Evolutionary conservation across 2,329 filamentous ascomycete species (phyloP), one percentile per base, ranked within the genome.

Genomic region (Colletotrichum theobromicola): DNA sequence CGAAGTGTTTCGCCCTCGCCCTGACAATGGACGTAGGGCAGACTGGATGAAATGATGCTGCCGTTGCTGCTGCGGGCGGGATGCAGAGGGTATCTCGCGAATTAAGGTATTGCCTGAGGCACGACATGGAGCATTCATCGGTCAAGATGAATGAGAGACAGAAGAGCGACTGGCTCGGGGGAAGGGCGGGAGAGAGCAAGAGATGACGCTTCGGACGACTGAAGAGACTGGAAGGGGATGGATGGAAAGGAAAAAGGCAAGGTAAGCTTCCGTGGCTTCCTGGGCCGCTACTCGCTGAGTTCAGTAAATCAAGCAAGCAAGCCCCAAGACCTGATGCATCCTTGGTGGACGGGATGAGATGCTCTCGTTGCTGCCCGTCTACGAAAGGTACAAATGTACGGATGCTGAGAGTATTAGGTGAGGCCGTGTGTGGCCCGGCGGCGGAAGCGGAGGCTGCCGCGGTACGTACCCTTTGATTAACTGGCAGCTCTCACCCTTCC

Each of bases 1-100:
- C 30, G 26, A 68, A 67, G 62, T 73, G 69, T 75, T 75, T 75
- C 72, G 72, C 46, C 72, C 55, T 66, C 32, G 57, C 65, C 65
- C 28, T 69, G 70, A 58, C 70, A 58, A 30, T 21, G 37, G 61
- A 50, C 18, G 61, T 42, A 46, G 24, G 21, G 57, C 30, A 58
- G 57, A 57, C 57, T 18, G 32, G 70, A 55, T 21, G 58, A 58
- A 72, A 64, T 18, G 21, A 18, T 26, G 15, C 7, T 18, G 32
- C 24, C 13, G 58, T 21, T 35, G 21, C n/a, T 35, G n/a, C 30
- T n/a, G 13, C 24, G 57, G 57, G 57, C 57, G 57, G 42, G n/a
- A 61, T 24, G 57, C 57, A 61, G 57, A 61, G 18, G n/a, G 57
- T 12, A 61, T 34, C 18, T 35, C 28, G 30, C 32, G 57, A 34